Conservation (phyloP, 139 green algal genomes). For the Desmodesmus armatus region DNA sequence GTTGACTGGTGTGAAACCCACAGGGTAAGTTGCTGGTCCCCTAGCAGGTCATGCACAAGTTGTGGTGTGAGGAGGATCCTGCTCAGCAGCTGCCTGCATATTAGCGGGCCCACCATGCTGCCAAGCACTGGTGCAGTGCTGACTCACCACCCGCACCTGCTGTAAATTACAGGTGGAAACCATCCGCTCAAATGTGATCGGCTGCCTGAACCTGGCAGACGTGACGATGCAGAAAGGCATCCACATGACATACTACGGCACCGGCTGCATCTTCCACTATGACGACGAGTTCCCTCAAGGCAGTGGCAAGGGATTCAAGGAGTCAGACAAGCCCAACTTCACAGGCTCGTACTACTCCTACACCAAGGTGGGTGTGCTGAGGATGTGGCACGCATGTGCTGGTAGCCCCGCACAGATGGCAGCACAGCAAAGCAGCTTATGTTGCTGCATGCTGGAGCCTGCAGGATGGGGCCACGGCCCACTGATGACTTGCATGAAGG, state of each 20-base stretch:
- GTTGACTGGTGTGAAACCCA: conserved; percentile 99
- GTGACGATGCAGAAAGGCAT: conserved; percentile 73
- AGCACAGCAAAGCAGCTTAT: neutral
- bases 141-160: neutral
- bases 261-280: conserved; percentile 99
- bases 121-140: too few relatives aligned
- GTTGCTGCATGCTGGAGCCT: too few relatives aligned
- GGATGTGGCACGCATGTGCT: neutral
- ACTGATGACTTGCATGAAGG: too few relatives aligned
- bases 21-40: conserved; percentile 77
- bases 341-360: conserved; percentile 97
- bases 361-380: conserved; percentile 83
- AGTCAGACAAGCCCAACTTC: conserved; percentile 97
- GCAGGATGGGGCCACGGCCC: too few relatives aligned
- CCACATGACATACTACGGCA: conserved; percentile 97
- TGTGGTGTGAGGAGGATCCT: too few relatives aligned
- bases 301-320: conserved; percentile 92
- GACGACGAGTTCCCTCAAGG: conserved; percentile 86
- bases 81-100: too few relatives aligned
- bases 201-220: conserved; percentile 94
- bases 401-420: too few relatives aligned
- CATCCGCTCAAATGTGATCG: conserved; percentile 96
- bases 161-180: conserved; percentile 84
- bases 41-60: too few relatives aligned
- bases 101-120: too few relatives aligned